Conservation (phyloP, 2,329 filamentous ascomycete genomes). For the Dactylellina leptospora region DNA sequence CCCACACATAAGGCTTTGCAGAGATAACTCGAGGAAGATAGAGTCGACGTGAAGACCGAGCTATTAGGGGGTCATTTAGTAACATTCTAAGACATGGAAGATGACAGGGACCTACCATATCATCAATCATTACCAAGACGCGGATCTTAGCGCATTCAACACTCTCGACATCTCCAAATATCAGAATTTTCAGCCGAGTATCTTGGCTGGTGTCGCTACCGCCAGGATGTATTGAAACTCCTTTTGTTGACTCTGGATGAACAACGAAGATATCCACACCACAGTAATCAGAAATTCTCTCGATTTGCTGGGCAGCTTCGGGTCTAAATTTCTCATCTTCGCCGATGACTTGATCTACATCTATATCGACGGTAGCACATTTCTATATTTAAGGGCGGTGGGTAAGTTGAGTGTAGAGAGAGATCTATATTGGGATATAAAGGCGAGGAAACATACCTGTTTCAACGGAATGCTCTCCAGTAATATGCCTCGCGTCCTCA, state of each 20-base stretch:
- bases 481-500: conserved; percentile 56
- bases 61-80: too few relatives aligned
- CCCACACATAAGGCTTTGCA: conserved; percentile 92
- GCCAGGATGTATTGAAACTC: conserved; percentile 76
- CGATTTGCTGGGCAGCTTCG: conserved; percentile 81
- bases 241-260: conserved; percentile 62
- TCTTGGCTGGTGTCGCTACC: conserved; percentile 82
- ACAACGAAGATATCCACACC: conserved; percentile 97
- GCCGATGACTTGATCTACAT: conserved; percentile 88
- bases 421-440: conserved; percentile 7
- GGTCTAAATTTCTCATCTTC: conserved; percentile 74
- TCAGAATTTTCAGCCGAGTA: conserved; percentile 88
- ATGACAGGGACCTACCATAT: conserved; percentile 51
- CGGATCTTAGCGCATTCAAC: conserved; percentile 97
- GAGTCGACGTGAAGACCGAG: conserved; percentile 78
- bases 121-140: conserved; percentile 95
- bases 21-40: conserved; percentile 81
- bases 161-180: conserved; percentile 94
- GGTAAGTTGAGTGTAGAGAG: neutral
- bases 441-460: conserved; percentile 54
- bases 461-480: conserved; percentile 57
- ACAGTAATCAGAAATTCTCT: conserved; percentile 84
- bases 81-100: too few relatives aligned
- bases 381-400: conserved; percentile 68
- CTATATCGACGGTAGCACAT: conserved; percentile 91